Evolutionary conservation across 148 eudicot species (phyloP), one percentile per base, ranked within the genome.

Genomic region (Spergularia bocconei): DNA sequence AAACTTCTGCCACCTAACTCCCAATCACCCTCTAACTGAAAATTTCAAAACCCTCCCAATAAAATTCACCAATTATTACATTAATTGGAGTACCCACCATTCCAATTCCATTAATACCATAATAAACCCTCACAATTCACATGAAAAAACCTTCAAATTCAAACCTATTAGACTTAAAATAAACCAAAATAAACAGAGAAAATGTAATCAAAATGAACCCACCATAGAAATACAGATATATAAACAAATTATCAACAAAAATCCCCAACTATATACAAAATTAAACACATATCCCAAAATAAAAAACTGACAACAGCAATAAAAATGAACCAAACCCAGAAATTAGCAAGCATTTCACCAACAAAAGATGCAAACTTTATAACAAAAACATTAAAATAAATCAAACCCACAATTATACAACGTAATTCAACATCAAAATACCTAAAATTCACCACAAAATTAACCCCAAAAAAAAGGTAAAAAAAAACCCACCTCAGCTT

Each of bases 401-500:
- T 7, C 55, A 15, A 23, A 21, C 39, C 52, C 48, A 72, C 21
- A 16, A 33, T 0, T 7, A 20, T 29, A 13, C 9, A 10, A 55
- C 67, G 11, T 15, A 53, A 7, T 13, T 64, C 0, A 56, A 57
- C 13, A 4, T 12, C 25, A 44, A 10, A 13, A 16, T 2, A 54
- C 62, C 21, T 15, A 19, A 64, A 25, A 23, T 13, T 39, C 14
- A 17, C 47, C 59, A 4, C 0, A 61, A 7, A 25, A 17, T 14
- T 55, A 47, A 57, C 29, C 48, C 19, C 33, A 39, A 63, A 23
- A 13, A 7, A 59, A 23, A 58, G 63, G 23, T 11, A 10, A 33
- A 63, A 36, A 13, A 11, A 60, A 75, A 71, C 89, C 80, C 82
- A 95, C 98, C 97, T 95, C 97, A 77, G 96, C 98, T 83, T 93